A percentile compares a stretch with the other conserved stretches of the same genome.
Conservation (phyloP, 108 stramenopile genomes). For the Pseudonitzschia delicatissima region DNA sequence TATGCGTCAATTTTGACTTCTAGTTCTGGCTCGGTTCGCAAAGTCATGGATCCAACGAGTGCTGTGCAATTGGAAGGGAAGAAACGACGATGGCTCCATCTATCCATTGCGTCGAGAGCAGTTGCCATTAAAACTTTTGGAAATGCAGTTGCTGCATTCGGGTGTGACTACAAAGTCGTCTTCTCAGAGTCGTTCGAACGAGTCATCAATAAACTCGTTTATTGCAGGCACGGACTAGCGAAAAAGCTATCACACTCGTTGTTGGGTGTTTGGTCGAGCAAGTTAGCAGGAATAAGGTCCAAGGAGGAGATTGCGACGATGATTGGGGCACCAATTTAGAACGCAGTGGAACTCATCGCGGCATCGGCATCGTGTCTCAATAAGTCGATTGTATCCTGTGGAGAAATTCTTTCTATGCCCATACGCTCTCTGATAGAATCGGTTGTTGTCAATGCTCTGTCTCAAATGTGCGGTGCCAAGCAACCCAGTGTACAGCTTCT, state of each 20-base stretch:
- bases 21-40: constrained; percentile 33
- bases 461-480: not conserved
- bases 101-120: constrained; percentile 31
- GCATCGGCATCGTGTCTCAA: constrained; percentile 19
- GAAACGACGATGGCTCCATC: constrained; percentile 45
- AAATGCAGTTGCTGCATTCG: constrained; percentile 15
- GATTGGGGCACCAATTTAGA: constrained; percentile 35
- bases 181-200: not conserved
- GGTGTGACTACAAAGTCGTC: constrained; percentile 26
- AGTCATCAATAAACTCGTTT: not conserved
- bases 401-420: constrained; percentile 18
- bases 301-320: constrained; percentile 3
- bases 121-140: constrained; percentile 26
- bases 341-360: constrained; percentile 23
- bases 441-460: constrained; percentile 18
- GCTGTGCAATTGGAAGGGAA: constrained; percentile 31
- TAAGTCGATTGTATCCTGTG: constrained; percentile 13
- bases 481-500: not conserved
- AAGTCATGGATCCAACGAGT: constrained; percentile 39
- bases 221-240: constrained; percentile 12
- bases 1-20: constrained; percentile 42
- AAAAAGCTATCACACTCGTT: constrained; percentile 28
- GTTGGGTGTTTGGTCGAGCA: constrained; percentile 47
- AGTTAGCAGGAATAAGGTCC: not conserved
- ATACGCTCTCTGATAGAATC: constrained; percentile 41